Conservation (phyloP, 2,329 filamentous ascomycete genomes). For the Zymoseptoria crescenta region DNA sequence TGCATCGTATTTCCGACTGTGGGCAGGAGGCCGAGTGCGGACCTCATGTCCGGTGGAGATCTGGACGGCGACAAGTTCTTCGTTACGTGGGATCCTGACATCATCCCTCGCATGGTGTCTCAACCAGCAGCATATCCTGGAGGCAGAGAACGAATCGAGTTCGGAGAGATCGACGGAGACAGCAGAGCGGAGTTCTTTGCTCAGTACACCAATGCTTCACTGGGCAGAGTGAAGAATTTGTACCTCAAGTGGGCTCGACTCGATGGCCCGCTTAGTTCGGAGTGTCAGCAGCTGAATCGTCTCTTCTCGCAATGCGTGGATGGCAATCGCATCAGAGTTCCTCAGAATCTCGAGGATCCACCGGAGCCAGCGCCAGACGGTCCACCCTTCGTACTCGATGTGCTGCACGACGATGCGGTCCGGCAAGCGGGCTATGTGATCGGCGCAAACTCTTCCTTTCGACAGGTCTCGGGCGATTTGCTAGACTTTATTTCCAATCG, state of each 20-base stretch:
- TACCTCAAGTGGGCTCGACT: constrained; percentile 6
- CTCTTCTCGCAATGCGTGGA: constrained; percentile 8
- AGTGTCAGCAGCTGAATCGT: constrained; percentile 7
- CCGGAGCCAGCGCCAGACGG: not conserved
- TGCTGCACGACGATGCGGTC: constrained; percentile 1
- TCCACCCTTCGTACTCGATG: constrained; percentile 2
- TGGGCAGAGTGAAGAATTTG: constrained; percentile 6
- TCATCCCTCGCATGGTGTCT: constrained; percentile 3
- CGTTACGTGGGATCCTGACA: constrained; percentile 7
- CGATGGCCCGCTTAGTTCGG: constrained; percentile 3
- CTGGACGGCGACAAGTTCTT: constrained; percentile 8
- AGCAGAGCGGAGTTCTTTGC: constrained; percentile 6
- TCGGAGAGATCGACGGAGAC: constrained; percentile 4
- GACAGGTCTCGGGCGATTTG: not conserved
- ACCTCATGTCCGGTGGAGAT: constrained; percentile 9
- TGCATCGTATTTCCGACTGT: constrained; percentile 5
- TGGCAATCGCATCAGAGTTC: constrained; percentile 3
- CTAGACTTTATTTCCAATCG: constrained; percentile 1
- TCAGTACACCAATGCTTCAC: constrained; percentile 1
- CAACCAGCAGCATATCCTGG: constrained; percentile 4
- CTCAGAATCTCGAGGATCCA: constrained; percentile 1
- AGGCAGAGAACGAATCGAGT: constrained; percentile 3
- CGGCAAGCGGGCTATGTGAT: not conserved
- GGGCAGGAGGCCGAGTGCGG: constrained; percentile 6
- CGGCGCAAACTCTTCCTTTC: not conserved